A percentile compares a stretch with the other conserved stretches of the same genome.
These are phyloP conservation scores for Cerioporus squamosus DNA, from an alignment of 1,284 basidiomycete species.

Conservation along the genomic window DNA sequence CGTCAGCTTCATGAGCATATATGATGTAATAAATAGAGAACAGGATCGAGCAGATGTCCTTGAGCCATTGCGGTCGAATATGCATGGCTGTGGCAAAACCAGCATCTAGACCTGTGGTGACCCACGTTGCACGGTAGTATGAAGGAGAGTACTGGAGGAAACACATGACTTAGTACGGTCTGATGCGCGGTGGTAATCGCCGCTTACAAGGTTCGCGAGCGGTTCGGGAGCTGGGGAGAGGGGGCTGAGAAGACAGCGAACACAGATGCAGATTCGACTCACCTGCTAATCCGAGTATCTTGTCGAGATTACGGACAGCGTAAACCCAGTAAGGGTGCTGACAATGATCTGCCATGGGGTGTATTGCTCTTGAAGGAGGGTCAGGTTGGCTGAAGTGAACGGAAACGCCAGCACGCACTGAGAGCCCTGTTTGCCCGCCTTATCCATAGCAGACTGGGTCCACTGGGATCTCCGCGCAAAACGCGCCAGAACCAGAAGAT, in stretches of 20 bases:
- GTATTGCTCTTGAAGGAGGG: slow-evolving; percentile 65
- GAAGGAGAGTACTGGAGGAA: slow-evolving; percentile 82
- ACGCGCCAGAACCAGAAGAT: slow-evolving; percentile 91
- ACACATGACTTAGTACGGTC: neutral
- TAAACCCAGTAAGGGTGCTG: slow-evolving; percentile 87
- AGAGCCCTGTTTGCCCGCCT: slow-evolving; percentile 61
- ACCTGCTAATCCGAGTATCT: slow-evolving; percentile 85
- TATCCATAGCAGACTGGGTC: slow-evolving; percentile 70
- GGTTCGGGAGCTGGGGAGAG: slow-evolving; percentile 86
- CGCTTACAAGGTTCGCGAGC: slow-evolving; percentile 78
- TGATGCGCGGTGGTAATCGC: neutral
- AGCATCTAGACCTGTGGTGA: slow-evolving; percentile 92
- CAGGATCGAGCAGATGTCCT: slow-evolving; percentile 83
- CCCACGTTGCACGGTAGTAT: slow-evolving; percentile 98
- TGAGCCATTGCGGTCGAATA: slow-evolving; percentile 91
- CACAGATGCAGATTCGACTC: slow-evolving; percentile 35
- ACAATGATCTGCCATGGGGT: slow-evolving; percentile 95
- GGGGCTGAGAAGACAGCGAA: neutral
- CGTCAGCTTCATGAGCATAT: slow-evolving; percentile 92
- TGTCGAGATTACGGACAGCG: slow-evolving; percentile 86
- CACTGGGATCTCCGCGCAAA: slow-evolving; percentile 66
- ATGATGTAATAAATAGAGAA: slow-evolving; percentile 94
- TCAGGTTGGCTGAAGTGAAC: neutral
- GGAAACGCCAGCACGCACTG: slow-evolving; percentile 46
- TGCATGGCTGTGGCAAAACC: slow-evolving; percentile 96